Evolutionary conservation across 257 asterid species (phyloP).

Genomic region (Ilex asprella): DNA sequence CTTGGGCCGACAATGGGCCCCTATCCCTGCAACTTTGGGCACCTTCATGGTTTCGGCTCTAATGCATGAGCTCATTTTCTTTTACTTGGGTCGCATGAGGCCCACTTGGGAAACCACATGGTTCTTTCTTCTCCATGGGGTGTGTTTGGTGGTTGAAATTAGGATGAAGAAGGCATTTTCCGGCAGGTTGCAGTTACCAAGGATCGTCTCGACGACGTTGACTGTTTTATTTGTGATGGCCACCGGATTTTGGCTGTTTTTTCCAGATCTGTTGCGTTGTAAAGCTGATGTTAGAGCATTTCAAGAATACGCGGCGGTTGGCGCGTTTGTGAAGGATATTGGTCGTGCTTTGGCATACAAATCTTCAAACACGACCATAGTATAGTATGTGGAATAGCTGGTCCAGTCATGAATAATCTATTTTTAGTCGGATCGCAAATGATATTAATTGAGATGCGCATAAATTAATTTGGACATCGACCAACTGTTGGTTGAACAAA

Average conservation of each 20-base stretch:
- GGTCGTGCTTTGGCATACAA: slow-evolving; percentile 16
- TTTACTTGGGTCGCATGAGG: slow-evolving; percentile 45
- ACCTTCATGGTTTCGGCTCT: slow-evolving; percentile 52
- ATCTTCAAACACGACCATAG: no score
- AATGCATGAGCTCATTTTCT: slow-evolving; percentile 73
- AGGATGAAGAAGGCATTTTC: slow-evolving; percentile 35
- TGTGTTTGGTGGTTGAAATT: slow-evolving; percentile 36
- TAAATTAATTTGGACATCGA: no score
- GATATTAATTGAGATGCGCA: no score
- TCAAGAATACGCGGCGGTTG: slow-evolving; percentile 51
- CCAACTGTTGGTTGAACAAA: no score
- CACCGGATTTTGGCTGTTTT: slow-evolving; percentile 52
- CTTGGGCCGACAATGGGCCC: slow-evolving; percentile 53
- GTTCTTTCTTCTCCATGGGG: slow-evolving; percentile 62
- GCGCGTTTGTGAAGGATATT: slow-evolving; percentile 45
- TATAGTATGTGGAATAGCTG: no score
- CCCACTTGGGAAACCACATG: slow-evolving; percentile 67
- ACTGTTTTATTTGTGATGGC: slow-evolving; percentile 43
- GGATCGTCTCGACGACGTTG: slow-evolving; percentile 24
- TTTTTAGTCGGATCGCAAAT: no score
- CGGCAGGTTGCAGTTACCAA: slow-evolving; percentile 40
- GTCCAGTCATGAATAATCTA: no score
- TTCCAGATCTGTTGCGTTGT: slow-evolving; percentile 51
- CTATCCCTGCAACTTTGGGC: slow-evolving; percentile 42
- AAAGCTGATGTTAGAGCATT: slow-evolving; percentile 39